Base-by-base conservation (phyloP, 139 green algal species). In the Dunaliella primolecta region DNA sequence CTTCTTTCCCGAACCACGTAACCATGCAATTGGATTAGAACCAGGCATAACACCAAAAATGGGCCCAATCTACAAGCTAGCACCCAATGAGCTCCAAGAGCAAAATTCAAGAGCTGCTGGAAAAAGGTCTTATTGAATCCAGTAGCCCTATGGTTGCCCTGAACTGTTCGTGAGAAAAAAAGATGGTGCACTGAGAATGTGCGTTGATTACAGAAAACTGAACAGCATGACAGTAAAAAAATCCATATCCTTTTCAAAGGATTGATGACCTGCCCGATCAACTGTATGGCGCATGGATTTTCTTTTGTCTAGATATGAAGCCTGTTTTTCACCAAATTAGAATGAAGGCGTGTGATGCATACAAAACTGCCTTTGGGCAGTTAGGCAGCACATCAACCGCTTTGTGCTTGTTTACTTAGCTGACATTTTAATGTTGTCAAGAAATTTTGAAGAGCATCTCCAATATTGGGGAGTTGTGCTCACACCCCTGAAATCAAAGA, bases 191-290 rank as follows among this genome's bases (percentile, higher is more conserved):
- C 46, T 64, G 7, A 7, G 46, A 7, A 64, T 64, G 46, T 64
- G 46, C 15, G 46, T 64, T 7, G 46, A 15, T 64, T 64, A 64
- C 15, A 25, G 46, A 15, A 64, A 64, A 64, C 46, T 64, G 46
- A 64, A 64, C 46, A 64, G 15, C 46, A 64, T 83, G 11, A 87
- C 83, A 0, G 57, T 89, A 21, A 89, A 89, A 31, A 87, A 83
- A 31, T n/a, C n/a, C 33, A 2, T 86, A 84, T n/a, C 82, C 83
- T 1, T 87, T 93, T 29, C 84, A 64, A n/a, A 85, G 84, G n/a
- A 80, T 92, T 2, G 89, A 93, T 35, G 91, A 91, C 2, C 76
- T 91, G 2, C 55, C 92, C 1, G 88, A 92, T 70, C 35, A 24
- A 0, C 33, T 92, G 1, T 2, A 79, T 30, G 88, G 88, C 55